Evolutionary conservation across 129 eudicot genomes (phyloP).

Genomic region (Helianthus tuberosus): DNA sequence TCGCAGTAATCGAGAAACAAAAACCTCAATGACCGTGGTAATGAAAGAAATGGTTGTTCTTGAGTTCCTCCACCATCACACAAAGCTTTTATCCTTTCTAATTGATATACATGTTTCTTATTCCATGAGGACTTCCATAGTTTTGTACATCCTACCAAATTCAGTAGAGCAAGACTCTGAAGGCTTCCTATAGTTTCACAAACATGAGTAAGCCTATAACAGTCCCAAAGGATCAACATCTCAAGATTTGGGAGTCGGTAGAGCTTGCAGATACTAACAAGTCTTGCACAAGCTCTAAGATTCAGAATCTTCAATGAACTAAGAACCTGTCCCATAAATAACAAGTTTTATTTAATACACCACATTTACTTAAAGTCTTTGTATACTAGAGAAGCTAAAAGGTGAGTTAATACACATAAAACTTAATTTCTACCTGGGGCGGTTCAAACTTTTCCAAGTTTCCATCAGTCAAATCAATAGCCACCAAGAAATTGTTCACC

Average conservation of each 20-base stretch:
- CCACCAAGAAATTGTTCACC: slow-evolving; percentile 30
- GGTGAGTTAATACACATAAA: background rate
- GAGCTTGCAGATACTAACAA: background rate
- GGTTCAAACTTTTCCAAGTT: slow-evolving; percentile 22
- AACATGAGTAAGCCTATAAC: slow-evolving; percentile 9
- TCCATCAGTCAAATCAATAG: slow-evolving; percentile 29
- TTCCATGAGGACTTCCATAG: background rate
- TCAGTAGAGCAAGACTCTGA: slow-evolving; percentile 9
- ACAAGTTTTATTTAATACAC: too few species aligned
- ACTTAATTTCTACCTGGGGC: slow-evolving; percentile 11
- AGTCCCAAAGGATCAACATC: slow-evolving; percentile 22
- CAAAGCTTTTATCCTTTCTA: too few species aligned
- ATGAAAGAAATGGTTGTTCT: background rate
- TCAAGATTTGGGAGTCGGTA: slow-evolving; percentile 28
- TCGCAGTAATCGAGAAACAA: slow-evolving; percentile 12
- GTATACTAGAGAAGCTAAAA: background rate
- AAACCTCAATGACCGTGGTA: background rate
- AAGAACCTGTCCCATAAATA: background rate
- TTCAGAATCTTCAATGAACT: slow-evolving; percentile 26
- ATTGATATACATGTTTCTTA: too few species aligned
- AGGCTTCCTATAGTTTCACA: slow-evolving; percentile 31
- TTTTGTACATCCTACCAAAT: slow-evolving; percentile 26
- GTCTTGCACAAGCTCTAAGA: slow-evolving; percentile 4
- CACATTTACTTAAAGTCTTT: too few species aligned
- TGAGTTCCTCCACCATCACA: too few species aligned